These are phyloP conservation scores for Cladosporium sp. DNA, from an alignment of 2,329 filamentous ascomycete genomes.

Conservation along the genomic window DNA sequence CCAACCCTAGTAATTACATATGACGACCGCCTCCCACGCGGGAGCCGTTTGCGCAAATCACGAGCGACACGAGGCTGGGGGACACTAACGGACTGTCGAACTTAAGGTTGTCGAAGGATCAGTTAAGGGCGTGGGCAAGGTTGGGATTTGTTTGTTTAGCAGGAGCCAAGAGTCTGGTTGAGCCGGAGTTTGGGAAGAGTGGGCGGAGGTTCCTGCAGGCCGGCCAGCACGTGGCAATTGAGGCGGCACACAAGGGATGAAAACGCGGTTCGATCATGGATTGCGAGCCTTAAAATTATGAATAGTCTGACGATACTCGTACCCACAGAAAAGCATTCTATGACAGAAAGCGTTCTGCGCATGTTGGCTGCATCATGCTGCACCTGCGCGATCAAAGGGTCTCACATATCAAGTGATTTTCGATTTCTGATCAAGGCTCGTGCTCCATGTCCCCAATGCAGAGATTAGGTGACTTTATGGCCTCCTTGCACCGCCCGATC, in stretches of 20 bases:
- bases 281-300: too few species aligned
- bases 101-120: not conserved
- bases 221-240: too few species aligned
- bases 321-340: too few species aligned
- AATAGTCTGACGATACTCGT: too few species aligned
- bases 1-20: not conserved
- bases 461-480: not conserved
- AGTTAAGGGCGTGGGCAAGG: not conserved
- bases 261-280: too few species aligned
- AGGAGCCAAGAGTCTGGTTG: not conserved
- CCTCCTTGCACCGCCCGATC: not conserved
- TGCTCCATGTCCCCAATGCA: not conserved
- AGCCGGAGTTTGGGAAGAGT: not conserved
- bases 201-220: not conserved
- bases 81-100: not conserved
- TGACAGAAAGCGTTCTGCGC: too few species aligned
- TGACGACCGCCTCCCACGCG: not conserved
- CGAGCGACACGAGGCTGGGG: not conserved
- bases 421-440: not conserved
- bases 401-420: not conserved
- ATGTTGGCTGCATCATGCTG: too few species aligned
- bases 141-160: too few species aligned
- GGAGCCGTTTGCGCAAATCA: not conserved
- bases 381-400: too few species aligned
- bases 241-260: too few species aligned